Evolutionary conservation across 768 basidiomycete genomes (phyloP), one percentile per base, ranked within the genome.

Genomic region (Pleurotus tuber-regium): DNA sequence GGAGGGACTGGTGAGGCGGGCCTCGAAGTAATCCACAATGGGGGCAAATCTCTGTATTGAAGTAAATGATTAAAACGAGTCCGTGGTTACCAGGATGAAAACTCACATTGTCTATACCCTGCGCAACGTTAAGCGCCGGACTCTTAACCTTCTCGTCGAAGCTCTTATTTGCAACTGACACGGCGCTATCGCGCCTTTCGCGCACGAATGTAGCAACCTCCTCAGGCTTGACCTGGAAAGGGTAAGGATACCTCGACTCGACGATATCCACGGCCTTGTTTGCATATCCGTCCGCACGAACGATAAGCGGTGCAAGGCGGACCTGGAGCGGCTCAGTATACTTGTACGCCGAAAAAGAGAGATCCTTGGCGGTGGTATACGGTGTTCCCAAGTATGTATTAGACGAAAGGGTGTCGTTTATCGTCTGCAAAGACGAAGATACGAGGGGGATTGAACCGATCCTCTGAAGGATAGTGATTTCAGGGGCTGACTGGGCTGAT

Each of bases 231-330:
- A 80, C 80, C 54, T 81, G 74, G 77, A 91, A 92, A 4, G 88
- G 80, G 62, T 84, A 86, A 10, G 89, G 90, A 63, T 83, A 89
- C 47, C 80, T 79, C 49, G 77, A 73, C 71, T 90, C 76, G 49
- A 91, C 86, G 16, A 66, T 82, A 62, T 92, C 88, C 31, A 89
- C 75, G 24, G 82, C 86, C 71, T 80, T 84, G 76, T 89, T 87
- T 24, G 86, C 89, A 47, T 69, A 70, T n/a, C 68, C 78, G 57
- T 92, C 82, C 2, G 79, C 86, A 41, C 78, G 74, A 49, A 73
- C 68, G 58, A 90, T 79, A 28, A 88, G 61, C 6, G 89, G 87
- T 0, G 83, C 84, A 18, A 92, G 68, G 49, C 76, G 78, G 46
- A 74, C 68, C 58, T 87, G 85, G 38, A 90, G 52, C 3, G 89